A percentile compares a stretch with the other conserved stretches of the same genome.
Conservation (phyloP, 768 basidiomycete genomes). For the Sarcodon aspratus region DNA sequence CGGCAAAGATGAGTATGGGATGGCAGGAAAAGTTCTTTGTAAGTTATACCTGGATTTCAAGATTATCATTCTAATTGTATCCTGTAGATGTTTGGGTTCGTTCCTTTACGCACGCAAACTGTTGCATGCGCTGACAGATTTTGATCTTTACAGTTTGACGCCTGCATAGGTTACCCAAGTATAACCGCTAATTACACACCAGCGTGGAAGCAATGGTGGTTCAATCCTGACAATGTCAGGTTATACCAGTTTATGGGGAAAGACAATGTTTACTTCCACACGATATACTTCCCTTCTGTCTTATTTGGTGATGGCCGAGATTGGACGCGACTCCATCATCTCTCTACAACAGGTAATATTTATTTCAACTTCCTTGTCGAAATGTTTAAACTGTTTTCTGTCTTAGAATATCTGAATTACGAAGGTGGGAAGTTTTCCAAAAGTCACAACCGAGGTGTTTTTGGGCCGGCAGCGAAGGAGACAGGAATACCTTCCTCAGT, state of each 20-base stretch:
- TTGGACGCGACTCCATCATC: slow-evolving; percentile 91
- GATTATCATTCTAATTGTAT: background rate
- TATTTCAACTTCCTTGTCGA: background rate
- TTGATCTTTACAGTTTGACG: slow-evolving; percentile 63
- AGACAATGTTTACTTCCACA: slow-evolving; percentile 98
- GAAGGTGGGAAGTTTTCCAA: slow-evolving; percentile 99
- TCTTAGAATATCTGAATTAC: slow-evolving; percentile 88
- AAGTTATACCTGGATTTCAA: slow-evolving; percentile 21
- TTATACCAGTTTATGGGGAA: slow-evolving; percentile 99
- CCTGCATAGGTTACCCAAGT: slow-evolving; percentile 92
- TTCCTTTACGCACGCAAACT: slow-evolving; percentile 4
- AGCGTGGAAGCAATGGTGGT: slow-evolving; percentile 98
- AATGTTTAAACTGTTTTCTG: background rate
- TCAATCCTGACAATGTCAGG: slow-evolving; percentile 77
- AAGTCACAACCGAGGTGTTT: slow-evolving; percentile 92
- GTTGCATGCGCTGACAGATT: background rate
- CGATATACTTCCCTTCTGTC: slow-evolving; percentile 87
- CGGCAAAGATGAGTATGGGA: slow-evolving; percentile 66
- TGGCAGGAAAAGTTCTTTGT: slow-evolving; percentile 96
- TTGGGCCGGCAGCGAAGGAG: slow-evolving; percentile 88
- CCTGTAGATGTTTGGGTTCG: slow-evolving; percentile 84
- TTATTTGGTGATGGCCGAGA: slow-evolving; percentile 80
- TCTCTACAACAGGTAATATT: slow-evolving; percentile 82
- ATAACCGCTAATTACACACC: slow-evolving; percentile 93
- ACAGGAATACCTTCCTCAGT: slow-evolving; percentile 91